These are phyloP conservation scores for Dalbergia cultrata DNA, from an alignment of 306 rosid genomes.

Conservation along the genomic window DNA sequence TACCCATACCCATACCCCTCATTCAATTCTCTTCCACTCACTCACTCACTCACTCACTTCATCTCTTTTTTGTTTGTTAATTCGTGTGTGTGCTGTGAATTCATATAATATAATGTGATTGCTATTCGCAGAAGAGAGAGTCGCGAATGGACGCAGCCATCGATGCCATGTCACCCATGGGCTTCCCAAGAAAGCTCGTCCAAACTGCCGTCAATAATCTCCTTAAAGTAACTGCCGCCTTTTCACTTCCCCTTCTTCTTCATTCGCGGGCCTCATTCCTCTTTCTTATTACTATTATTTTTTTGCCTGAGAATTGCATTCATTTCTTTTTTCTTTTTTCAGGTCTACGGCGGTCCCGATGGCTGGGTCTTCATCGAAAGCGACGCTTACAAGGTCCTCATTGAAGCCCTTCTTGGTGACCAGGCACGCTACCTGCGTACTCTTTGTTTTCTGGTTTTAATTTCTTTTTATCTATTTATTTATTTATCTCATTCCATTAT, in stretches of 20 bases:
- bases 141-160: constrained; percentile 69
- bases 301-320: neutral
- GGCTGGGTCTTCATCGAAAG: constrained; percentile 74
- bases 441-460: neutral
- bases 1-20: too few species aligned
- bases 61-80: too few species aligned
- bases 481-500: neutral
- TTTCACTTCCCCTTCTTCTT: too few species aligned
- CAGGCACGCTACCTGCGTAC: neutral
- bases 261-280: neutral
- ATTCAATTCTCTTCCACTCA: neutral
- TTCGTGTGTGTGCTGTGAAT: neutral
- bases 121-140: constrained; percentile 25
- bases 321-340: neutral
- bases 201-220: constrained; percentile 49
- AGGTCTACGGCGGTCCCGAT: constrained; percentile 59
- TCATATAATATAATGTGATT: neutral
- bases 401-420: constrained; percentile 52
- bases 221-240: constrained; percentile 37
- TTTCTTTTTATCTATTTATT: neutral
- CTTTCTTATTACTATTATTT: neutral
- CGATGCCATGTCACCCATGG: constrained; percentile 60
- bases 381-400: constrained; percentile 52
- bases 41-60: neutral
- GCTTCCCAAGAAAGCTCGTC: constrained; percentile 49